Percentiles rank a stretch among this genome's conserved stretches.
These are phyloP conservation scores for Aspergillus bombycis DNA, from an alignment of 2,329 filamentous ascomycete species.

Conservation along the genomic window DNA sequence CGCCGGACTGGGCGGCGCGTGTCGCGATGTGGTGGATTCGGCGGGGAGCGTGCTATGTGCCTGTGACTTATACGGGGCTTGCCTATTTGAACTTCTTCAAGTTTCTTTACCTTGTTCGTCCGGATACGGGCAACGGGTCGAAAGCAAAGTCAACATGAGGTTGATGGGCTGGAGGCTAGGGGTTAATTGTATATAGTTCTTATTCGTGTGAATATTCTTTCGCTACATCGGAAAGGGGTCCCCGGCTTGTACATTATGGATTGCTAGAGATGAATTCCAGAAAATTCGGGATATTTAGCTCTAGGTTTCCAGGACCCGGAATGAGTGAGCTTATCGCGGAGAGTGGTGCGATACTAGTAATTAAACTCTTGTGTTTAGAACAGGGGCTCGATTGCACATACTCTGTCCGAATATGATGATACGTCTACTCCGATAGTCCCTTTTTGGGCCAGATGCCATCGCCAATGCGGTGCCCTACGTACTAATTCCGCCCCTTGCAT, in stretches of 20 bases:
- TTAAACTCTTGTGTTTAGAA: no score
- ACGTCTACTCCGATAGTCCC: no score
- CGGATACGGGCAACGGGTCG: neutral
- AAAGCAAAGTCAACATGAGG: neutral
- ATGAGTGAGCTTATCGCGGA: no score
- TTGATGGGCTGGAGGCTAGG: no score
- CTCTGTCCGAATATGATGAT: no score
- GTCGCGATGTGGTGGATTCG: constrained; percentile 24
- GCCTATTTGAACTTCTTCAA: constrained; percentile 22
- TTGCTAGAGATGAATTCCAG: neutral
- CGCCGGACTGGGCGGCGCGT: constrained; percentile 18
- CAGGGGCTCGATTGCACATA: no score
- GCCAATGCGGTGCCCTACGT: no score
- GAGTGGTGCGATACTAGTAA: no score
- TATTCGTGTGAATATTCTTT: neutral
- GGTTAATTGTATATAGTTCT: neutral
- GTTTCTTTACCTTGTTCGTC: constrained; percentile 13
- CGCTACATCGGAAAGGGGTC: neutral
- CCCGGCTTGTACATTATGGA: neutral
- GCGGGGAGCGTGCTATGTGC: constrained; percentile 22
- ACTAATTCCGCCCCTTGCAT: no score
- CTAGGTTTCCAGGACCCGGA: no score
- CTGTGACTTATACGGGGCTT: constrained; percentile 21
- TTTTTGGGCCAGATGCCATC: no score
- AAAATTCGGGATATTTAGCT: no score